Conservation (phyloP, 2,329 filamentous ascomycete genomes). For the Epichloe gansuensis region DNA sequence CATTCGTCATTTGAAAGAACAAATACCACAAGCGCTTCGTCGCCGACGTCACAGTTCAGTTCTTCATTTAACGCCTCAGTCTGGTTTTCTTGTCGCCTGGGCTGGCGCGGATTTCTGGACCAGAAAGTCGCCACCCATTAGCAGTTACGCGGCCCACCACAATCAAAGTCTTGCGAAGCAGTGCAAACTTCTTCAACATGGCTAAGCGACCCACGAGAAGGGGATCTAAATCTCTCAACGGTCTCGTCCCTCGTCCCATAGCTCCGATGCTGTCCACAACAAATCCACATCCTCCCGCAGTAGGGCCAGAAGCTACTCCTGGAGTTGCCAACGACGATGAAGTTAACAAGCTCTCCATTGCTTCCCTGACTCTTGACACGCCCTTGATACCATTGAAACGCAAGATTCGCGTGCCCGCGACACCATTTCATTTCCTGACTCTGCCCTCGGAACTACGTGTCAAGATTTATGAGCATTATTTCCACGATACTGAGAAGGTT, state of each 20-base stretch:
- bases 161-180: not conserved
- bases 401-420: slow-evolving; percentile 21
- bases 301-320: slow-evolving; percentile 17
- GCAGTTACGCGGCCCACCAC: not conserved
- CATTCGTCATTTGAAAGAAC: not conserved
- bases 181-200: slow-evolving; percentile 10
- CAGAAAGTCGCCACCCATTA: slow-evolving; percentile 1
- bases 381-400: slow-evolving; percentile 19
- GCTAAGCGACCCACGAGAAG: slow-evolving; percentile 14
- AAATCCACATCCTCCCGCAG: slow-evolving; percentile 25
- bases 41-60: not conserved
- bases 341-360: slow-evolving; percentile 28
- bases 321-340: slow-evolving; percentile 30
- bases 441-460: slow-evolving; percentile 59
- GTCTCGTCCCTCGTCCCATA: slow-evolving; percentile 21
- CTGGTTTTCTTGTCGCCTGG: not conserved
- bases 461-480: slow-evolving; percentile 54
- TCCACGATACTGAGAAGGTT: slow-evolving; percentile 39
- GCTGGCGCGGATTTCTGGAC: not conserved
- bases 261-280: slow-evolving; percentile 15
- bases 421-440: slow-evolving; percentile 52
- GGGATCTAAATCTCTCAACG: not conserved
- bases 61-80: not conserved
- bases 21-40: not conserved
- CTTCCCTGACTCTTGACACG: slow-evolving; percentile 30